A percentile compares a stretch with the other conserved stretches of the same genome.
These are phyloP conservation scores for Rhizopogon vulgaris DNA, from an alignment of 768 basidiomycete genomes.

Conservation along the genomic window DNA sequence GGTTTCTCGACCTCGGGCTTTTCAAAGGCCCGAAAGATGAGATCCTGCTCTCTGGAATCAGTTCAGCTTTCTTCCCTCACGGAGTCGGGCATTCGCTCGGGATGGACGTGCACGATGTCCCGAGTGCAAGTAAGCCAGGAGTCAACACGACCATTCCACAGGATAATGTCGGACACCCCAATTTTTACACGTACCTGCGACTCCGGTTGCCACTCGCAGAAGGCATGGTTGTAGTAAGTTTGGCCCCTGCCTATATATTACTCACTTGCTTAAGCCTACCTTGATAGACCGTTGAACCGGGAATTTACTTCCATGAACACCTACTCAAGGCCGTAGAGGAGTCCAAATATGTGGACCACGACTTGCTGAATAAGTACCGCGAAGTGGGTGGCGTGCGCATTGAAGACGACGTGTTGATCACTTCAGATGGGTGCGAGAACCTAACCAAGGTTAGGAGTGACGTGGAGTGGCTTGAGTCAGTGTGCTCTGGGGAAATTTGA, in stretches of 20 bases:
- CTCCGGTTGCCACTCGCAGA: conserved; percentile 65
- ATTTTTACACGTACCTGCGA: conserved; percentile 76
- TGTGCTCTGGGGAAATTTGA: conserved; percentile 63
- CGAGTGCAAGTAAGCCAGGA: conserved; percentile 70
- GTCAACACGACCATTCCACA: conserved; percentile 45
- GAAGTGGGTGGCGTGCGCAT: conserved; percentile 88
- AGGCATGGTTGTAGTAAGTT: conserved; percentile 85
- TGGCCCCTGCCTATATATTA: background rate
- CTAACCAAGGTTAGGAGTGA: conserved; percentile 83
- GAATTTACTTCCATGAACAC: conserved; percentile 79
- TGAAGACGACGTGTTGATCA: conserved; percentile 87
- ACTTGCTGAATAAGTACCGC: conserved; percentile 65
- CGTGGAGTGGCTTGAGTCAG: conserved; percentile 71
- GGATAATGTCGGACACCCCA: conserved; percentile 40
- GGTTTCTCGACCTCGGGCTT: conserved; percentile 80
- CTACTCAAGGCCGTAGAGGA: conserved; percentile 23
- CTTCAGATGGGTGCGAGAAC: conserved; percentile 69
- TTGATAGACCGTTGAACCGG: conserved; percentile 84
- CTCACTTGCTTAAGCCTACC: background rate
- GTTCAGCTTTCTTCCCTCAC: conserved; percentile 90
- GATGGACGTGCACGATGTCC: conserved; percentile 91
- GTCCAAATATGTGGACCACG: conserved; percentile 34
- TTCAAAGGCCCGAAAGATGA: conserved; percentile 69
- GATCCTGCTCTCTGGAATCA: conserved; percentile 71
- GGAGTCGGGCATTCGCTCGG: conserved; percentile 89